Evolutionary conservation across 108 stramenopile genomes (phyloP), one percentile per base, ranked within the genome.

Genomic region (Pseudonitzschia multistriata): DNA sequence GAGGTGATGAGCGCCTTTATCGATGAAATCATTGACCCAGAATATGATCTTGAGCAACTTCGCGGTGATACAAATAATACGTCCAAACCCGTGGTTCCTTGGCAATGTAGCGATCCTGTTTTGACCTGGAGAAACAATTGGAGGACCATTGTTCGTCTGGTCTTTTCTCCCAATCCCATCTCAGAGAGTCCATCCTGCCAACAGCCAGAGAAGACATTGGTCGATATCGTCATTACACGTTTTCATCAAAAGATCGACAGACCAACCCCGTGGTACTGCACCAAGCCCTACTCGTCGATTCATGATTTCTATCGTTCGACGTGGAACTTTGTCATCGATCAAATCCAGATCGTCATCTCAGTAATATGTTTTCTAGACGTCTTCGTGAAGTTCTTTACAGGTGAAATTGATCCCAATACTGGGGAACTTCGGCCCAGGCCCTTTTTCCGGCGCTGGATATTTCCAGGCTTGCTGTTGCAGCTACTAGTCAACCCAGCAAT

Each of bases 331-430:
- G 3, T 87, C 45, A 45, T 87, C 21, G 63, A 78, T 42, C 70
- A 79, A 47, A 74, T 84, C 49, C 33, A 80, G 25, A 68, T 81
- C 21, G 62, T 89, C 19, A 56, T 84, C 29, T 86, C 82, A 28
- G 53, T 82, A 49, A 61, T 89, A 22, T 83, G 59, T 62, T 89
- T 88, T 62, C 53, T 87, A 35, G 88, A 90, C 76, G 89, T 93
- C 11, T 90, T 90, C 62, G 78, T 93, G 21, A 84, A 77, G 35
- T 93, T 93, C 67, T 90, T 88, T 65, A 93, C 92, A 8, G 92
- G 92, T 10, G 86, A 88, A 48, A 52, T 88, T 37, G 76, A 81
- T 39, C 29, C 75, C 15, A 50, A 68, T 7, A 82, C 68, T 22
- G 88, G 92, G 8, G 74, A 72, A 25, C 63, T 93, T 24, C 49